These are phyloP conservation scores for Alternaria gansuensis DNA, from an alignment of 2,329 filamentous ascomycete species.

Conservation along the genomic window DNA sequence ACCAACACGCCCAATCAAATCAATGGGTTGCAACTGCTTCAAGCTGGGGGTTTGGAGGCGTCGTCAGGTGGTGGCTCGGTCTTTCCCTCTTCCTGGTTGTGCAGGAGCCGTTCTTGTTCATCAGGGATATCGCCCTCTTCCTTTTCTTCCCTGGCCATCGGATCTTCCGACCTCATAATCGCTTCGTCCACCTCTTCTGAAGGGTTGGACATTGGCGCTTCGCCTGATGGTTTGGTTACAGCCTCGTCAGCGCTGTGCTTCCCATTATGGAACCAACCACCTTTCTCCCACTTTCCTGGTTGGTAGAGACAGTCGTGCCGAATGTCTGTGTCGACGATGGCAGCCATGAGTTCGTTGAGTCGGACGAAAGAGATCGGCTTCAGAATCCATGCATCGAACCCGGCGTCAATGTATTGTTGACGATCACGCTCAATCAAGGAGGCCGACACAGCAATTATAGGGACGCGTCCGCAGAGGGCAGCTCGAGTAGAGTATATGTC, in stretches of 20 bases:
- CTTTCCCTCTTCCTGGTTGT: constrained; percentile 22
- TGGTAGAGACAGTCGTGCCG: constrained; percentile 72
- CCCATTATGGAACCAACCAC: constrained; percentile 77
- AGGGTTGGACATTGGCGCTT: constrained; percentile 31
- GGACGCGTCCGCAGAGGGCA: constrained; percentile 70
- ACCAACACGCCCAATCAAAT: neutral
- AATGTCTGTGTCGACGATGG: constrained; percentile 69
- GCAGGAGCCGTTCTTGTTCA: constrained; percentile 37
- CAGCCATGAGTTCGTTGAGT: constrained; percentile 72
- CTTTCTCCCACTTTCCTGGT: constrained; percentile 80
- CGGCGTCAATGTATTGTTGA: constrained; percentile 75
- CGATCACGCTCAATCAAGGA: constrained; percentile 76
- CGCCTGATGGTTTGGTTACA: constrained; percentile 47
- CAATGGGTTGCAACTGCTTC: neutral
- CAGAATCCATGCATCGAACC: constrained; percentile 90
- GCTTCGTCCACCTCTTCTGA: constrained; percentile 32
- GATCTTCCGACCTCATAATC: constrained; percentile 32
- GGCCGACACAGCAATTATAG: constrained; percentile 87
- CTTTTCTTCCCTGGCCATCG: constrained; percentile 29
- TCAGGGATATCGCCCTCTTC: constrained; percentile 28
- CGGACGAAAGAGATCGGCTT: constrained; percentile 87
- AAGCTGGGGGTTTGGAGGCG: constrained; percentile 12
- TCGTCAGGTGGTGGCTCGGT: constrained; percentile 12
- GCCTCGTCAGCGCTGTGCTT: constrained; percentile 52
- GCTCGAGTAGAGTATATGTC: constrained; percentile 68